Evolutionary conservation across 257 asterid species (phyloP).

Genomic region (Fraxinus cuspidata): DNA sequence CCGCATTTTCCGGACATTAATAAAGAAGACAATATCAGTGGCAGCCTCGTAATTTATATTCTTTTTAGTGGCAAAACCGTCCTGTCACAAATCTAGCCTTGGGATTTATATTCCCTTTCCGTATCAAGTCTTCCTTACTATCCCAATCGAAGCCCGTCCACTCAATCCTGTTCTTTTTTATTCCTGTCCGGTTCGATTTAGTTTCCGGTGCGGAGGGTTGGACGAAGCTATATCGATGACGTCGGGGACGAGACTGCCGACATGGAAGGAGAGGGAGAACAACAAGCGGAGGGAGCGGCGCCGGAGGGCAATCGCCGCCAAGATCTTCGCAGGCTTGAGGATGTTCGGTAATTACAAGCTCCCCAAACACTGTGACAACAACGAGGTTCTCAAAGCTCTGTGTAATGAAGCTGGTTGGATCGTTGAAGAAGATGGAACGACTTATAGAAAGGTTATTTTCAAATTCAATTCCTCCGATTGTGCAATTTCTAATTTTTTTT

Average conservation of each 20-base stretch:
- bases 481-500: background rate
- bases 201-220: background rate
- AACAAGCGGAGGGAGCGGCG: slow-evolving; percentile 95
- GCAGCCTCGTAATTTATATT: slow-evolving; percentile 32
- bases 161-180: slow-evolving; percentile 15
- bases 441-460: slow-evolving; percentile 73
- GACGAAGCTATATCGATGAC: slow-evolving; percentile 46
- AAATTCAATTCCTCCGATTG: background rate
- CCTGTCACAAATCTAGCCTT: background rate
- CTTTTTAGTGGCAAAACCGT: slow-evolving; percentile 32
- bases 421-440: slow-evolving; percentile 89
- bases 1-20: slow-evolving; percentile 50
- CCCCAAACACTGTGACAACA: slow-evolving; percentile 93
- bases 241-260: slow-evolving; percentile 82
- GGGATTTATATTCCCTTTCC: slow-evolving; percentile 8
- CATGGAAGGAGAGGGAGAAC: slow-evolving; percentile 97
- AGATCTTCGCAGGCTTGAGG: slow-evolving; percentile 89
- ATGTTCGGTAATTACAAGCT: slow-evolving; percentile 86
- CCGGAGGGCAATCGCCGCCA: slow-evolving; percentile 90
- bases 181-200: slow-evolving; percentile 25
- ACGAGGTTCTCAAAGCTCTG: slow-evolving; percentile 92
- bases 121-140: background rate
- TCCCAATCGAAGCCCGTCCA: slow-evolving; percentile 22
- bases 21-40: slow-evolving; percentile 14
- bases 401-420: slow-evolving; percentile 96